phyloP scores from a whole-genome alignment of 2,329 filamentous ascomycete genomes.

The Diplodia seriata region DNA sequence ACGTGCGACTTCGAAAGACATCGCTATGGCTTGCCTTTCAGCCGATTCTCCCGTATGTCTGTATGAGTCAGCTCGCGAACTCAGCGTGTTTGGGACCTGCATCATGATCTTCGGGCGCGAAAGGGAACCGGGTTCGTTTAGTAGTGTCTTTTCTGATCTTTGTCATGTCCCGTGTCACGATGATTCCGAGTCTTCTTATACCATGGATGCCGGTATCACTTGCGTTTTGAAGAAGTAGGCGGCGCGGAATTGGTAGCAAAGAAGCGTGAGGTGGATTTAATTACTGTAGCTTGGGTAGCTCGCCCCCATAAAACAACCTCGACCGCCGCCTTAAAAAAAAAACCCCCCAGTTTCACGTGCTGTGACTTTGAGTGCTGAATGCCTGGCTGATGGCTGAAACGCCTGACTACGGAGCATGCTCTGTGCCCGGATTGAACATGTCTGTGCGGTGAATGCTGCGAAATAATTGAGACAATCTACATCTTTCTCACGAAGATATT shows the following conservation, averaged over 20 bases:
- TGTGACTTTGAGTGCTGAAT: neutral
- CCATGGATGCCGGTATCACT: neutral
- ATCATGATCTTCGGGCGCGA: neutral
- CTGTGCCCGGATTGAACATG: no score
- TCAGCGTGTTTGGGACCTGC: neutral
- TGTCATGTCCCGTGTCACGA: slow-evolving; percentile 19
- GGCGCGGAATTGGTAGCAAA: neutral
- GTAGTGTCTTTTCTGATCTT: slow-evolving; percentile 12
- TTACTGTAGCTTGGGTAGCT: neutral
- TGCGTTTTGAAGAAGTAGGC: neutral
- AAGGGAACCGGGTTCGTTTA: slow-evolving; percentile 14
- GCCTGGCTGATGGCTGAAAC: neutral
- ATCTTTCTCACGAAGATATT: no score
- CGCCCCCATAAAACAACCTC: slow-evolving; percentile 1
- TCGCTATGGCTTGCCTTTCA: slow-evolving; percentile 10
- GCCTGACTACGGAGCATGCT: neutral
- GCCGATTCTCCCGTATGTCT: neutral
- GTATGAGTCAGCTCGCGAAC: neutral
- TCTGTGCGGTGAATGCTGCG: no score
- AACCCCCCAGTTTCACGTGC: neutral
- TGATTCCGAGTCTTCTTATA: neutral
- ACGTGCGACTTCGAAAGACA: neutral
- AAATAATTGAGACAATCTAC: no score
- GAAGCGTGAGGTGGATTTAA: neutral
- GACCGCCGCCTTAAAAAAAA: neutral